phyloP scores from a whole-genome alignment of 2,329 filamentous ascomycete species.

The Microdochium paspali region DNA sequence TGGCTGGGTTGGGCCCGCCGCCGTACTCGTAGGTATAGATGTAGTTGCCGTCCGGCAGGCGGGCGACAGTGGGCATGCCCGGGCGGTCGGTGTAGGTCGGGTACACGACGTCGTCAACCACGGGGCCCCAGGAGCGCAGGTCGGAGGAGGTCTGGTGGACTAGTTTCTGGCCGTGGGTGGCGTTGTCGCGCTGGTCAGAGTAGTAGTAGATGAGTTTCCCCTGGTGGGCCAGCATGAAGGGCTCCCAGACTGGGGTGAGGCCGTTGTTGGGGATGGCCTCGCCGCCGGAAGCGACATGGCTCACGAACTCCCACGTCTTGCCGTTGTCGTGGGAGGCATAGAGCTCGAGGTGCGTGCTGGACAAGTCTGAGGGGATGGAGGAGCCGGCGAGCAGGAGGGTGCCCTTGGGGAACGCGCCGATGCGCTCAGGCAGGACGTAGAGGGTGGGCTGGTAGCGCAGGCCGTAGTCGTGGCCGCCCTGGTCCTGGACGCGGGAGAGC shows the following conservation, averaged over 20 bases:
- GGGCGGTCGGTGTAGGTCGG: constrained; percentile 17
- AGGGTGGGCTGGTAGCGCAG: constrained; percentile 61
- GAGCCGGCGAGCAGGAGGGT: constrained; percentile 55
- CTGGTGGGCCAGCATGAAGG: constrained; percentile 52
- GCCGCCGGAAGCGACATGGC: constrained; percentile 55
- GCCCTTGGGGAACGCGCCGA: constrained; percentile 50
- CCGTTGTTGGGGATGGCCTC: constrained; percentile 53
- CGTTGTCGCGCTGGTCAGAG: constrained; percentile 58
- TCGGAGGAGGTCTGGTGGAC: constrained; percentile 54
- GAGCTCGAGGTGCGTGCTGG: constrained; percentile 57
- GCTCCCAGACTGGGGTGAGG: constrained; percentile 63
- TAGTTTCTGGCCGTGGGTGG: constrained; percentile 56
- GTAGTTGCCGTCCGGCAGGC: constrained; percentile 49
- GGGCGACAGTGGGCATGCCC: constrained; percentile 37
- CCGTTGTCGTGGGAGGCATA: constrained; percentile 57
- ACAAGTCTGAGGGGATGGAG: constrained; percentile 49
- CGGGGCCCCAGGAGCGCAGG: constrained; percentile 46
- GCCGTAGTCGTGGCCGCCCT: constrained; percentile 54
- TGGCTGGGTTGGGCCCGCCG: constrained; percentile 15
- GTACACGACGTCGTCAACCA: constrained; percentile 55
- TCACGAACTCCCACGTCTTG: constrained; percentile 57
- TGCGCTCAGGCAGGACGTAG: constrained; percentile 48
- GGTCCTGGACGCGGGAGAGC: constrained; percentile 53
- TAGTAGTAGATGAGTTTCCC: constrained; percentile 57
- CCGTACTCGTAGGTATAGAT: constrained; percentile 38